Evolutionary conservation across 2,329 filamentous ascomycete species (phyloP).

Genomic region (Cylindrodendrum hubeiense): DNA sequence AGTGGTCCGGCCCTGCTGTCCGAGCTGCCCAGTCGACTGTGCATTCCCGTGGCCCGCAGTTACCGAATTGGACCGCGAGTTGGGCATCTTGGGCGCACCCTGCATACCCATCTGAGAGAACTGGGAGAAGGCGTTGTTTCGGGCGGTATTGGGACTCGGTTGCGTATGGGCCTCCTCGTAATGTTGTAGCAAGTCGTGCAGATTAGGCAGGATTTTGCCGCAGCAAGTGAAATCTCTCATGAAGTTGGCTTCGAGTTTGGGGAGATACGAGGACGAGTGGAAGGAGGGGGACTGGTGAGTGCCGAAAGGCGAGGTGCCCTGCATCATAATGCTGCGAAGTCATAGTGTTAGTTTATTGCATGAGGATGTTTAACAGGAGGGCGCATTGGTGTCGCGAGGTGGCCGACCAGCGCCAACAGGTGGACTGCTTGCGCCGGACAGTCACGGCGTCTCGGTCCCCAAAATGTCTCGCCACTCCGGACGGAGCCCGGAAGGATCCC

Average conservation of each 20-base stretch:
- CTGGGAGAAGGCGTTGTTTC: conserved; percentile 56
- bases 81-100: conserved; percentile 48
- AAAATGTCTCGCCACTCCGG: conserved; percentile 40
- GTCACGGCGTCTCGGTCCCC: conserved; percentile 29
- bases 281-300: conserved; percentile 92
- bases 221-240: conserved; percentile 98
- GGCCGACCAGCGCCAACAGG: conserved; percentile 7
- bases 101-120: conserved; percentile 53
- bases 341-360: conserved; percentile 37
- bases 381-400: conserved; percentile 29
- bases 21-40: conserved; percentile 47
- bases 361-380: conserved; percentile 7
- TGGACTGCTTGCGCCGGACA: conserved; percentile 28
- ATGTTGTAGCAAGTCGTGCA: conserved; percentile 95
- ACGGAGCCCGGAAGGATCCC: conserved; percentile 24
- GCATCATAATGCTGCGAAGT: conserved; percentile 85
- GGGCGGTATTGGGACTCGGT: conserved; percentile 61
- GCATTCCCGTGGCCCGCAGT: conserved; percentile 46
- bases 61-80: conserved; percentile 48
- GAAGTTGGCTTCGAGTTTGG: conserved; percentile 96
- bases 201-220: conserved; percentile 86
- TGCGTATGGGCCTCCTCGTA: conserved; percentile 96
- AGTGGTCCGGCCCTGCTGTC: conserved; percentile 49
- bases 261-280: conserved; percentile 95
- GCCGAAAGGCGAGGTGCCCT: conserved; percentile 90